phyloP scores from a whole-genome alignment of 139 green algal genomes.

The Chlamydomonas sp. region DNA sequence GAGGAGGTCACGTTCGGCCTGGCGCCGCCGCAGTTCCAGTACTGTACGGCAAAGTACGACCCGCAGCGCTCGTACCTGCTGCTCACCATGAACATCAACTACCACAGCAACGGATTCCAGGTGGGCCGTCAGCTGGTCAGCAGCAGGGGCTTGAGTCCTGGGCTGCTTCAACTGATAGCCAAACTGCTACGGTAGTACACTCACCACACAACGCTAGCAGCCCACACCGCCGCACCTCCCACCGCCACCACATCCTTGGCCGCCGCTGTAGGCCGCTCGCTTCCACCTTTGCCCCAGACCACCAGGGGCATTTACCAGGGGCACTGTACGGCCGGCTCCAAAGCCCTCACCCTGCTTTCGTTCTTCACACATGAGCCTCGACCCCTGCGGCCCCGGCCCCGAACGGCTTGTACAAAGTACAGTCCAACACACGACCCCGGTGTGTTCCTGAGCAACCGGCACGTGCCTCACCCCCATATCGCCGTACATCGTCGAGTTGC shows the following conservation, averaged over 20 bases:
- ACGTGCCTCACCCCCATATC: neutral
- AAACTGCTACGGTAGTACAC: neutral
- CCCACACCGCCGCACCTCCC: too few relatives aligned
- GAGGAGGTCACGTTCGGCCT: slow-evolving; percentile 50
- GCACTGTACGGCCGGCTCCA: too few relatives aligned
- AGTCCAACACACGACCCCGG: too few relatives aligned
- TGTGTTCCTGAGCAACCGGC: neutral
- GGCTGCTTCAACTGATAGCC: neutral
- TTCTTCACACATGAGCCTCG: too few relatives aligned
- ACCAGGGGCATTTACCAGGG: too few relatives aligned
- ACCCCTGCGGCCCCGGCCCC: too few relatives aligned
- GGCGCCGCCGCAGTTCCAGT: slow-evolving; percentile 49
- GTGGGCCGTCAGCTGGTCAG: neutral
- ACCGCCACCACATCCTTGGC: too few relatives aligned
- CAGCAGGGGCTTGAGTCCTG: neutral
- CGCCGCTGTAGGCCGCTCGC: too few relatives aligned
- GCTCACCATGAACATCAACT: slow-evolving; percentile 36
- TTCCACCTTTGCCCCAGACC: too few relatives aligned
- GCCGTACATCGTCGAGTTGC: neutral
- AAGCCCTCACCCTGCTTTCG: too few relatives aligned
- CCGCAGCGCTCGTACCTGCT: slow-evolving; percentile 30
- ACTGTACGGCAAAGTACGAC: slow-evolving; percentile 48
- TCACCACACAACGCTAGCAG: too few relatives aligned
- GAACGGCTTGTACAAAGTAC: too few relatives aligned
- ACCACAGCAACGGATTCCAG: slow-evolving; percentile 41